Percentiles rank a stretch among this genome's conserved stretches.
Evolutionary conservation across 805 yeast species (phyloP).

Genomic region (Saccharomycopsis synnaedendra): DNA sequence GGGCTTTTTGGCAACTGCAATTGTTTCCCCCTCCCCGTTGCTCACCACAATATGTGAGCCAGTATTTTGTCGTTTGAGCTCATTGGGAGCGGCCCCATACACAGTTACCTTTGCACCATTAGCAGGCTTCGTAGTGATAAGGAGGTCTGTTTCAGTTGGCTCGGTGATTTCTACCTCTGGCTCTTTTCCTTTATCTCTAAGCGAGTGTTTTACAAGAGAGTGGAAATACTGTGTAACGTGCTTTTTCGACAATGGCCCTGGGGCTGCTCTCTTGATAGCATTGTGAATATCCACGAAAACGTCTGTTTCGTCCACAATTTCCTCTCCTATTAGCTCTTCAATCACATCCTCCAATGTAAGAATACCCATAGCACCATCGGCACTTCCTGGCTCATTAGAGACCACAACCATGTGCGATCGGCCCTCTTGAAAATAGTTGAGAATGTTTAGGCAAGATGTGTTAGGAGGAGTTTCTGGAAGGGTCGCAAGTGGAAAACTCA

Average conservation of each 20-base stretch:
- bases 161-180: background rate
- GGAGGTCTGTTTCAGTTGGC: background rate
- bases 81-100: background rate
- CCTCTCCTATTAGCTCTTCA: slow-evolving; percentile 96
- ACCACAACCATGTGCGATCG: slow-evolving; percentile 96
- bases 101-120: background rate
- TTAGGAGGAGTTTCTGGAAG: slow-evolving; percentile 88
- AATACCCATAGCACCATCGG: slow-evolving; percentile 81
- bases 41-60: slow-evolving; percentile 3
- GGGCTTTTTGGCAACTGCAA: background rate
- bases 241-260: slow-evolving; percentile 65
- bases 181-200: slow-evolving; percentile 18
- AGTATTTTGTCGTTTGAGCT: background rate
- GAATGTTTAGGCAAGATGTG: slow-evolving; percentile 85
- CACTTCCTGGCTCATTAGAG: slow-evolving; percentile 72
- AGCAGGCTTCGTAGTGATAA: background rate
- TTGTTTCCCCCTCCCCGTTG: slow-evolving; percentile 8
- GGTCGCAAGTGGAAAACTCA: slow-evolving; percentile 90
- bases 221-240: slow-evolving; percentile 62
- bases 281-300: slow-evolving; percentile 86
- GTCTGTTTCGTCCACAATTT: slow-evolving; percentile 92
- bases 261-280: slow-evolving; percentile 66
- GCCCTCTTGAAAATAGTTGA: slow-evolving; percentile 96
- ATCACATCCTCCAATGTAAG: slow-evolving; percentile 94
- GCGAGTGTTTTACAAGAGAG: slow-evolving; percentile 39